Percentiles rank a stretch among this genome's conserved stretches.
phyloP scores from a whole-genome alignment of 176 grass and related monocot species.

The Triticum timopheevii region DNA sequence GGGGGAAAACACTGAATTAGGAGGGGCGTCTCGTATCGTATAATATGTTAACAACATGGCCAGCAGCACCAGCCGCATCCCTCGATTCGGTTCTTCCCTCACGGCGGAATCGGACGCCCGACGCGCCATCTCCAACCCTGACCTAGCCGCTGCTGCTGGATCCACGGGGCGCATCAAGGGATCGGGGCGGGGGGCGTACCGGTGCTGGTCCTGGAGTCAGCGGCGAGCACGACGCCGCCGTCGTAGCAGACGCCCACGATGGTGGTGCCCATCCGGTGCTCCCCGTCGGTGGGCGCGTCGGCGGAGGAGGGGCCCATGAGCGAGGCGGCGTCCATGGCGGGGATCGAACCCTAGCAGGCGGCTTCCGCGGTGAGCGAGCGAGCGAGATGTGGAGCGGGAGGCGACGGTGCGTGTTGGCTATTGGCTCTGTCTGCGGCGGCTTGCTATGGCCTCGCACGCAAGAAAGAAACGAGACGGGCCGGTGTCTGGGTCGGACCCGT shows the following conservation, averaged over 20 bases:
- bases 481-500: background rate
- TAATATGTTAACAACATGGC: background rate
- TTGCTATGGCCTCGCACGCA: conserved; percentile 14
- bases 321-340: conserved; percentile 23
- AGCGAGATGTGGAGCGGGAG: conserved; percentile 13
- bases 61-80: background rate
- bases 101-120: background rate
- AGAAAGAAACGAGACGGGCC: conserved; percentile 10
- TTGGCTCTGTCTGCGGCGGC: background rate
- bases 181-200: conserved; percentile 30
- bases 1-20: too few relatives aligned
- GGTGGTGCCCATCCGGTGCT: conserved; percentile 80
- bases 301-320: conserved; percentile 10
- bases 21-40: too few relatives aligned
- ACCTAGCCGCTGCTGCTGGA: background rate
- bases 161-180: background rate
- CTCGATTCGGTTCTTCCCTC: background rate
- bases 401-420: background rate
- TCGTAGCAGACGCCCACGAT: conserved; percentile 93
- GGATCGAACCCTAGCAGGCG: background rate
- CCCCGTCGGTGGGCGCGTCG: conserved; percentile 39
- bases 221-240: conserved; percentile 80
- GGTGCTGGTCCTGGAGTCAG: conserved; percentile 94
- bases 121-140: background rate
- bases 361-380: background rate